Conservation (phyloP, 2,329 filamentous ascomycete genomes). For the Setomelanomma holmii region DNA sequence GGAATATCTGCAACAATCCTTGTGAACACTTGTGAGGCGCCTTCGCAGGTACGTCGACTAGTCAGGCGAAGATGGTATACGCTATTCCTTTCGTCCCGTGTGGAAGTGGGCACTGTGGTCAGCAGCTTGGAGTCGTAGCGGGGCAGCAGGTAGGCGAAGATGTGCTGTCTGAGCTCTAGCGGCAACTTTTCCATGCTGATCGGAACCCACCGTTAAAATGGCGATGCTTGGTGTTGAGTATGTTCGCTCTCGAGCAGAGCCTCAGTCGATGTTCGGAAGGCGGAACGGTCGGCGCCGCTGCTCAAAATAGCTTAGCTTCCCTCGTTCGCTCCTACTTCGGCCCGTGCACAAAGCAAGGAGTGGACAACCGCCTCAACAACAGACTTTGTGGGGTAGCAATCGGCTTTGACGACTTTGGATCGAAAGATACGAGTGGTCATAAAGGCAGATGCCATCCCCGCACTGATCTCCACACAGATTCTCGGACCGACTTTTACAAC, state of each 20-base stretch:
- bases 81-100: background rate
- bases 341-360: background rate
- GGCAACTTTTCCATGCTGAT: conserved; percentile 5
- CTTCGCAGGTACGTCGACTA: background rate
- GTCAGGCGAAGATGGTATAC: conserved; percentile 2
- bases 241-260: background rate
- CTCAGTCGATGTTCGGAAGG: background rate
- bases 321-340: background rate
- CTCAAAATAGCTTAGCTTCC: conserved; percentile 1
- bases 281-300: background rate
- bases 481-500: conserved; percentile 8
- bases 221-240: background rate
- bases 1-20: background rate
- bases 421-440: background rate
- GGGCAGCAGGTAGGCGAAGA: conserved; percentile 4
- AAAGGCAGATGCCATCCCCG: background rate
- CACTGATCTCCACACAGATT: conserved; percentile 12
- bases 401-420: background rate
- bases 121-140: background rate
- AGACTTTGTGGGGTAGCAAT: background rate
- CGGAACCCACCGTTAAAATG: background rate
- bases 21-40: background rate
- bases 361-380: background rate
- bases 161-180: conserved; percentile 3
- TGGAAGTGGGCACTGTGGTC: background rate